Evolutionary conservation across 345 rosid genomes (phyloP), one percentile per base, ranked within the genome.

Genomic region (Dipteronia dyeriana): DNA sequence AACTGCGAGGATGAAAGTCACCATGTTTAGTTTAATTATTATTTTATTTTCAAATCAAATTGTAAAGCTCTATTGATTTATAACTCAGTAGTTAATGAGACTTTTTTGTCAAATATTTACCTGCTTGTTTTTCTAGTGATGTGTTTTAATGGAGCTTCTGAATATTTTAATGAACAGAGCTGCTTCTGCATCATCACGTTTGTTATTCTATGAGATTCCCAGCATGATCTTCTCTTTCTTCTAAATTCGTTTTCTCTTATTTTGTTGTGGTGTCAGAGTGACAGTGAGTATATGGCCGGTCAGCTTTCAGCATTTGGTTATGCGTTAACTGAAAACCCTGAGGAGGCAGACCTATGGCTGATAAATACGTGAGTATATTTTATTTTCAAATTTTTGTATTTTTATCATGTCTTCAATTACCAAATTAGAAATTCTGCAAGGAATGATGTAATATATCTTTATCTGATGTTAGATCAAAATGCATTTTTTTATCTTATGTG

Each of bases 251-350:
- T 31, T 17, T 71, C 23, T 53, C 41, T 45, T 13, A 9, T 49
- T 47, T 68, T 65, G 16, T 60, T 41, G 41, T 69, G 74, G 73
- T 81, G 70, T 76, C 92, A 96, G 97, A 96, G 98, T 87, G 99
- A 96, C 79, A 94, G 97, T 86, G 98, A 96, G 85, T 96, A 96
- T 83, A 96, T 96, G 99, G 97, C 95, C 25, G 97, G 99, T 69
- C 98, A 94, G 88, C 93, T 96, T 78, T 90, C 97, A 75, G 91
- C 98, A 65, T 96, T 90, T 66, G 98, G 99, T 66, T 96, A 94
- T 87, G 84, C 87, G 14, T 85, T 96, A 75, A 89, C 87, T 20
- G 98, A 94, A n/a, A 87, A 78, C 76, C 95, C 97, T 38, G 97
- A 92, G 78, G 95, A 92, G 39, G 97, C 94, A 79, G 95, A 94